Evolutionary conservation across 1,284 basidiomycete species (phyloP).

Genomic region (Boletus smithii): DNA sequence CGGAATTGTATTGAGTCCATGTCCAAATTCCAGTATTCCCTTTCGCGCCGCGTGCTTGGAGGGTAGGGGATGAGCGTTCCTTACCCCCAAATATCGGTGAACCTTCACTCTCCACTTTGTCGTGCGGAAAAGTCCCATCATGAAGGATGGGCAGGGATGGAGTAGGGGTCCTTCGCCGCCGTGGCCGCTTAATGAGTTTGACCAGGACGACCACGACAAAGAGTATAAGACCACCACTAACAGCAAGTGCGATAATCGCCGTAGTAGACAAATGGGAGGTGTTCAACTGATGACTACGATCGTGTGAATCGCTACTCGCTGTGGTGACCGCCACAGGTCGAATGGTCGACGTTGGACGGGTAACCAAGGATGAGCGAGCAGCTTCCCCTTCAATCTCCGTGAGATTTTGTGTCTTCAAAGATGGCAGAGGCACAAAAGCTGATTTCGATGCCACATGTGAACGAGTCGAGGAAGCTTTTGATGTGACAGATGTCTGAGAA

Average conservation of each 20-base stretch:
- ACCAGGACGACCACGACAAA: conserved; percentile 51
- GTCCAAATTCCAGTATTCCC: conserved; percentile 44
- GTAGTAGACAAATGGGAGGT: conserved; percentile 32
- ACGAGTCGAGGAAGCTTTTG: conserved; percentile 10
- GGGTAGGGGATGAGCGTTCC: conserved; percentile 53
- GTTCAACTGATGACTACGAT: conserved; percentile 8
- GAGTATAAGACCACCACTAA: conserved; percentile 56
- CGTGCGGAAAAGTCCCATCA: conserved; percentile 47
- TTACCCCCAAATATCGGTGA: conserved; percentile 74
- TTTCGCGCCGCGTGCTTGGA: conserved; percentile 29
- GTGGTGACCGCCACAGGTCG: conserved; percentile 10
- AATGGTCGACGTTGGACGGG: conserved; percentile 6
- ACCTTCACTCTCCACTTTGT: conserved; percentile 47
- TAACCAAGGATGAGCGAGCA: conserved; percentile 13
- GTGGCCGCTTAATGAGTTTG: conserved; percentile 47
- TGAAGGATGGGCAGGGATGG: conserved; percentile 70
- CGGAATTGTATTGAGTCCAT: conserved; percentile 64
- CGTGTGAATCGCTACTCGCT: background rate
- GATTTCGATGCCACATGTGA: conserved; percentile 19
- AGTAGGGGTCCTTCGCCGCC: conserved; percentile 48
- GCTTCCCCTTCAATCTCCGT: conserved; percentile 22
- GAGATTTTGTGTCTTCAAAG: conserved; percentile 28
- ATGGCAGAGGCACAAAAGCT: conserved; percentile 31
- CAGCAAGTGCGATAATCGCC: conserved; percentile 53
- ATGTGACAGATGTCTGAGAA: conserved; percentile 1